These are phyloP conservation scores for Candida buenavistaensis DNA, from an alignment of 1,139 yeast genomes.

Conservation along the genomic window DNA sequence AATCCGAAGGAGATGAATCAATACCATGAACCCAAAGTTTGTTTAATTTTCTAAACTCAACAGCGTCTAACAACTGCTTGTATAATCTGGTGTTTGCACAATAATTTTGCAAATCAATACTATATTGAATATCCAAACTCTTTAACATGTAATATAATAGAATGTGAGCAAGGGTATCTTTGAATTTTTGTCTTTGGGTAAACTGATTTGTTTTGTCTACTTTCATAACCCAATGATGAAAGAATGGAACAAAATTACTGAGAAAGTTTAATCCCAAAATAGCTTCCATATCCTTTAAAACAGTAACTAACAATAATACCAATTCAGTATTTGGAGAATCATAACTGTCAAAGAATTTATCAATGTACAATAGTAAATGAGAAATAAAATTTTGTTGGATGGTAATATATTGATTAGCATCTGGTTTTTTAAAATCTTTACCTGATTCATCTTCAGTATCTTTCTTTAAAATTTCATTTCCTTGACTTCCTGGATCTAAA, in stretches of 20 bases:
- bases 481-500: conserved; percentile 11
- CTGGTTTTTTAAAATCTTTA: conserved; percentile 32
- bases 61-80: conserved; percentile 24
- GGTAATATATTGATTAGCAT: conserved; percentile 38
- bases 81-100: conserved; percentile 26
- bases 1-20: conserved; percentile 20
- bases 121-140: conserved; percentile 31
- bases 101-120: conserved; percentile 26
- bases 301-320: conserved; percentile 23
- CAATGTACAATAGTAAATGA: conserved; percentile 34
- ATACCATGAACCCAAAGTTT: conserved; percentile 33
- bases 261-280: conserved; percentile 49
- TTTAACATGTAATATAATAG: conserved; percentile 27
- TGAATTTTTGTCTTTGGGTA: conserved; percentile 17
- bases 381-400: conserved; percentile 37
- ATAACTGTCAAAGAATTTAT: conserved; percentile 29
- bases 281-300: conserved; percentile 29
- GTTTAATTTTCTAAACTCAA: conserved; percentile 27
- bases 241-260: conserved; percentile 47
- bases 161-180: conserved; percentile 39
- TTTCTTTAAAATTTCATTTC: conserved; percentile 12
- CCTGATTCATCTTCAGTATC: conserved; percentile 15
- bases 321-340: conserved; percentile 23
- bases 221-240: conserved; percentile 45
- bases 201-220: conserved; percentile 15